Evolutionary conservation across 768 basidiomycete genomes (phyloP).

Genomic region (Suillus lakei): DNA sequence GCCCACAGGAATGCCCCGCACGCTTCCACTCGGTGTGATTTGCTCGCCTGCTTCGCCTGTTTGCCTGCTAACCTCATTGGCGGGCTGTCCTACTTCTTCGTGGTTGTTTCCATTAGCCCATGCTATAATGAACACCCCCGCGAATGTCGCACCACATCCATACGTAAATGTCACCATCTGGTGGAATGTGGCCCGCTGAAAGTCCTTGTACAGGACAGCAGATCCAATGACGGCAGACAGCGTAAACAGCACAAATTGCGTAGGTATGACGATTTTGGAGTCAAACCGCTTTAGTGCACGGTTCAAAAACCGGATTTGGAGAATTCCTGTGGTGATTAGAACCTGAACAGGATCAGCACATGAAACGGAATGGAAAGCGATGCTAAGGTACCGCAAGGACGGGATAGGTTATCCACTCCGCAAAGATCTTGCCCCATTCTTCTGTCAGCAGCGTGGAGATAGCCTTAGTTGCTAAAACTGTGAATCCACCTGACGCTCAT

Average conservation of each 20-base stretch:
- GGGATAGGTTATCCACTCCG: slow-evolving; percentile 84
- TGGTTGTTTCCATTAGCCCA: slow-evolving; percentile 46
- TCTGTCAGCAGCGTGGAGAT: slow-evolving; percentile 84
- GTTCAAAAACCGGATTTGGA: slow-evolving; percentile 86
- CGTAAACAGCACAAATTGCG: slow-evolving; percentile 95
- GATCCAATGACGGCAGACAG: slow-evolving; percentile 92
- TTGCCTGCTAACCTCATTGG: slow-evolving; percentile 27
- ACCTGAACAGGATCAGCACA: slow-evolving; percentile 47
- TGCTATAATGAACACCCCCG: slow-evolving; percentile 88
- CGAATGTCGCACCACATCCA: slow-evolving; percentile 87
- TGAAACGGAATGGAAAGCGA: background rate
- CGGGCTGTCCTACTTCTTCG: slow-evolving; percentile 34
- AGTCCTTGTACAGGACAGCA: slow-evolving; percentile 93
- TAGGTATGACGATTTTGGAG: slow-evolving; percentile 92
- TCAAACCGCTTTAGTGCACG: slow-evolving; percentile 92
- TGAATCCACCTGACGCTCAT: slow-evolving; percentile 74
- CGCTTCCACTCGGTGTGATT: slow-evolving; percentile 19
- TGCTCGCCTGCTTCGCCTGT: slow-evolving; percentile 26
- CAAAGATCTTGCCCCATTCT: slow-evolving; percentile 77
- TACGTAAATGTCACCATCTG: slow-evolving; percentile 84
- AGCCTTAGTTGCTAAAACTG: slow-evolving; percentile 93
- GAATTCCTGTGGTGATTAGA: slow-evolving; percentile 72
- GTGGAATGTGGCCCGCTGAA: slow-evolving; percentile 80
- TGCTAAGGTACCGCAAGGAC: slow-evolving; percentile 60
- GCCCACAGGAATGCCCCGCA: slow-evolving; percentile 21